Evolutionary conservation across 176 grass and related monocot species (phyloP), one percentile per base, ranked within the genome.

Genomic region (Triticum urartu): DNA sequence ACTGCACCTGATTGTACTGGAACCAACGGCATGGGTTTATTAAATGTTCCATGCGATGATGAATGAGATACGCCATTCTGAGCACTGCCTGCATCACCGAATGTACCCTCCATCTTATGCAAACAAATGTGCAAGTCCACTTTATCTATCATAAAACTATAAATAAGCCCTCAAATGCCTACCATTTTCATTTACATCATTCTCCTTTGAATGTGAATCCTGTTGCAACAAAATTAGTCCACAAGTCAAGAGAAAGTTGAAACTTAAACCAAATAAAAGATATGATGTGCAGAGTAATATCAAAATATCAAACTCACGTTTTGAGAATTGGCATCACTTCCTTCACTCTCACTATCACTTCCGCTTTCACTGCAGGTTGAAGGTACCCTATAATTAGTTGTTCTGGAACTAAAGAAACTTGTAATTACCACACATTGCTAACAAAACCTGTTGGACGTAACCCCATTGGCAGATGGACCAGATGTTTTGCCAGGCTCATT

Each of bases 281-380:
- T 75, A 69, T 47, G 28, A 43, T 54, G 79, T 80, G 47, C 72
- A 80, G 81, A 68, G 15, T 40, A 68, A 40, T 17, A 75, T n/a
- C 11, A 21, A 80, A 43, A 43, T 43, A 42, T 67, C 80, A 71
- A 85, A 79, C 91, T 94, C 65, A 98, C 96, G 87, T 95, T 98
- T 80, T 95, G 91, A 78, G 91, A 98, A 86, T 94, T 94, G 39
- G 86, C 89, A 81, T 98, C 90, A 79, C 93, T 98, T 85, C 88
- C 96, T 88, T 95, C 93, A 84, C 90, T 95, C 68, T 94, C 94
- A 87, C 90, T 98, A 58, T 98, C 93, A 73, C 81, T 98, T 89
- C 84, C 91, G 88, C 95, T 94, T 61, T 98, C 91, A 64, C 92
- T 94, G 87, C 86, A 95, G 75, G 83, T 91, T 54, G 9, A 81